Percentiles rank a stretch among this genome's conserved stretches.
phyloP scores from a whole-genome alignment of 495 filamentous ascomycete genomes.

The Aspergillus avenaceus region DNA sequence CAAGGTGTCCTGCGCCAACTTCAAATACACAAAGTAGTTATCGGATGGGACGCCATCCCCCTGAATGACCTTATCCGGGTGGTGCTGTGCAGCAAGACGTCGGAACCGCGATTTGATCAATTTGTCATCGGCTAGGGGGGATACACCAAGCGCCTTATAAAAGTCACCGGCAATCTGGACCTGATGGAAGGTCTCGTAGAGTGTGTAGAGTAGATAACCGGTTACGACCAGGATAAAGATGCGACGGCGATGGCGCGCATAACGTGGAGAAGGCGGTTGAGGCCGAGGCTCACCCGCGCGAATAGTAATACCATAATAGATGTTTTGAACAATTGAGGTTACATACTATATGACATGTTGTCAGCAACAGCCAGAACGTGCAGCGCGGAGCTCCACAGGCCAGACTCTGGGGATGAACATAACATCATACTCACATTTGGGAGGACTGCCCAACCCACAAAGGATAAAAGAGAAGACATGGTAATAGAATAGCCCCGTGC shows the following conservation, averaged over 20 bases:
- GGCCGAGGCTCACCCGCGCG: constrained; percentile 86
- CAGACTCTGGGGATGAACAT: not conserved
- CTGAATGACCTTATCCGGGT: constrained; percentile 76
- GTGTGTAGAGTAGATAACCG: constrained; percentile 83
- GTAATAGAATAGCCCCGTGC: constrained; percentile 15
- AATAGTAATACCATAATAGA: constrained; percentile 87
- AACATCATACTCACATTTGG: constrained; percentile 58
- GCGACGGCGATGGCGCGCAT: constrained; percentile 65
- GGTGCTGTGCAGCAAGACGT: constrained; percentile 75
- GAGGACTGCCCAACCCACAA: constrained; percentile 76
- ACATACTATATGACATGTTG: constrained; percentile 52
- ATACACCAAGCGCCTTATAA: constrained; percentile 69
- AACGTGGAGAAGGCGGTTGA: constrained; percentile 64
- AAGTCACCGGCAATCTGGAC: constrained; percentile 67
- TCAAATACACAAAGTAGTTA: constrained; percentile 74
- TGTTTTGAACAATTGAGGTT: constrained; percentile 69
- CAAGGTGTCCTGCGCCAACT: constrained; percentile 79
- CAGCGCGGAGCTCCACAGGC: not conserved
- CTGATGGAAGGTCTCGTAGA: constrained; percentile 87
- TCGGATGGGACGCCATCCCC: constrained; percentile 31
- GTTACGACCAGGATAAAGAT: constrained; percentile 80
- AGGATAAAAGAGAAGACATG: constrained; percentile 59
- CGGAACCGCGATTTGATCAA: constrained; percentile 82
- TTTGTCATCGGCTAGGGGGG: constrained; percentile 63
- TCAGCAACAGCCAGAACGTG: not conserved